Evolutionary conservation across 306 rosid genomes (phyloP), one percentile per base, ranked within the genome.

Genomic region (Ormosia semicastrata): DNA sequence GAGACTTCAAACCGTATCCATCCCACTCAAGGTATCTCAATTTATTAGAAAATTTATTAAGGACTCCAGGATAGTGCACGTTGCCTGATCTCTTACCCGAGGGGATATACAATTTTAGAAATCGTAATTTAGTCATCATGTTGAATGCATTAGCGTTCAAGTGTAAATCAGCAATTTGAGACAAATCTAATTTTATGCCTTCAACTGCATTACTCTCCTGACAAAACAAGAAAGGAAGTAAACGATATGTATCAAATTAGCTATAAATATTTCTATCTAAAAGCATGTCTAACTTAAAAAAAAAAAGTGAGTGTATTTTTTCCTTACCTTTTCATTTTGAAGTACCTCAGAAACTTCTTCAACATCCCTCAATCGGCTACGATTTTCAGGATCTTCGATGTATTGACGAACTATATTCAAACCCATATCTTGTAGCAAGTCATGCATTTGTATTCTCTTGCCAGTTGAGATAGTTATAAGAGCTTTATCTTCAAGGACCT

Each of bases 371-470:
- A 79, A 8, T 2, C 77, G 62, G 17, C 77, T 69, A 0, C 17
- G 30, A 8, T 14, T 18, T 34, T 17, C 41, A 58, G 53, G 64
- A 7, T 71, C 33, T 12, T 36, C 3, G 2, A 39, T 14, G 9
- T 49, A 62, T 46, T 30, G 60, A 18, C 11, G 71, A 57, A 70
- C 39, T 41, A 80, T 78, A 1, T n/a, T 49, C 7, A 8, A 10
- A 8, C 76, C 86, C 49, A 78, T 50, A 29, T 37, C 11, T 6
- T 83, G 71, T 14, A 86, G n/a, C 33, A 79, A 47, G 18, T 67
- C 82, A 62, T 82, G 86, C 89, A 82, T 81, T 7, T 14, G 0
- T 10, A 71, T 50, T 29, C 11, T 37, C 0, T 33, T 14, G 0
- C 4, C 2, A 2, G 6, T 4, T 6, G 59, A 7, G 3, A 50